Conservation (phyloP, 805 yeast species). For the Phaffomyces opuntiae region DNA sequence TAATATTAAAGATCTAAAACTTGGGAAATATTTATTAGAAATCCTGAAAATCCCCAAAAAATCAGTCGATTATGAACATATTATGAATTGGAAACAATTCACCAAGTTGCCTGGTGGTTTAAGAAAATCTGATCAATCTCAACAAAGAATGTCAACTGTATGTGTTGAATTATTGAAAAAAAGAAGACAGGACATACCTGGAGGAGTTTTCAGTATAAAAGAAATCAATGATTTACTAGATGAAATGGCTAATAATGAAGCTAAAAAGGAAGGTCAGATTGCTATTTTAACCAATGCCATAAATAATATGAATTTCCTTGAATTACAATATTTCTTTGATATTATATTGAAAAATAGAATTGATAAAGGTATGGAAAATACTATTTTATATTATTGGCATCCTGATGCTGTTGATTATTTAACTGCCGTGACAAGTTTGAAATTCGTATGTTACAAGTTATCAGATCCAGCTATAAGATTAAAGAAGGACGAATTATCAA, state of each 20-base stretch:
- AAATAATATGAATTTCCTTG: constrained; percentile 48
- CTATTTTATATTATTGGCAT: constrained; percentile 60
- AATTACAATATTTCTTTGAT: constrained; percentile 61
- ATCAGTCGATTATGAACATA: constrained; percentile 49
- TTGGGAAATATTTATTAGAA: constrained; percentile 45
- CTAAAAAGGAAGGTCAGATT: constrained; percentile 31
- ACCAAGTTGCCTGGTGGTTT: constrained; percentile 4
- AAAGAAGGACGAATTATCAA: constrained; percentile 28
- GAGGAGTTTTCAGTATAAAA: constrained; percentile 35
- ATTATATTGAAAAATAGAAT: constrained; percentile 54
- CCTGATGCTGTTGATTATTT: constrained; percentile 66
- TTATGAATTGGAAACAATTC: constrained; percentile 39
- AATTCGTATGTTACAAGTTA: constrained; percentile 51
- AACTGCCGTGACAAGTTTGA: constrained; percentile 58
- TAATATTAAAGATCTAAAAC: constrained; percentile 53
- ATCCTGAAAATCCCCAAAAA: constrained; percentile 52
- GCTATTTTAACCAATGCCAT: constrained; percentile 43
- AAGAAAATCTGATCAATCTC: constrained; percentile 26
- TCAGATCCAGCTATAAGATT: constrained; percentile 42
- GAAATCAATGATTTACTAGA: constrained; percentile 44
- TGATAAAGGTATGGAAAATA: constrained; percentile 55
- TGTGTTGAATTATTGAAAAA: constrained; percentile 43
- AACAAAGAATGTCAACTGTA: constrained; percentile 39
- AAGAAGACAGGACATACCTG: constrained; percentile 35
- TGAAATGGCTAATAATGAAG: constrained; percentile 28